phyloP scores from a whole-genome alignment of 345 rosid species.

The Eucalyptus shirleyi region DNA sequence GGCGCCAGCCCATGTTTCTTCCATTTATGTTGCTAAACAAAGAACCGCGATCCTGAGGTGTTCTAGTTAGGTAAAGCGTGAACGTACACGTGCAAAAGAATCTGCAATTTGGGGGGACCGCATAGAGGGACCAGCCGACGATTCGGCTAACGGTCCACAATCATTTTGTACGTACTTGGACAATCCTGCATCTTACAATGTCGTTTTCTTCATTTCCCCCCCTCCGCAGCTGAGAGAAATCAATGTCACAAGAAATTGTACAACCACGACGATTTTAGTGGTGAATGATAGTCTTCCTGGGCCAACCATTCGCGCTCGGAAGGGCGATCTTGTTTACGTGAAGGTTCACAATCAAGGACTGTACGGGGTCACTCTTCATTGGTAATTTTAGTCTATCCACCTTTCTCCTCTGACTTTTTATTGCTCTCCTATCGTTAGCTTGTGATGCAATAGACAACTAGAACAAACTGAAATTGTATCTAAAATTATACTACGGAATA shows the following conservation, averaged over 20 bases:
- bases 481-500: not conserved
- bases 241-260: not conserved
- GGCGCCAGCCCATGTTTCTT: too few relatives aligned
- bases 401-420: not conserved
- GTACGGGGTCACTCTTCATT: not conserved
- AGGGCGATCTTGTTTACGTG: not conserved
- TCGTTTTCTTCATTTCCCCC: not conserved
- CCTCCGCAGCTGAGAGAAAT: not conserved
- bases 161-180: not conserved
- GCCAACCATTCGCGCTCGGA: not conserved
- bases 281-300: not conserved
- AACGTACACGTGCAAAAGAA: not conserved
- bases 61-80: not conserved
- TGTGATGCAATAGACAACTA: not conserved
- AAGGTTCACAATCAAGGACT: not conserved
- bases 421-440: not conserved
- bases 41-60: not conserved
- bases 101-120: not conserved
- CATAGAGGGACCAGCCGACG: not conserved
- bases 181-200: not conserved
- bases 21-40: too few relatives aligned
- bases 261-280: not conserved
- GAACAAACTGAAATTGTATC: not conserved
- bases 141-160: not conserved
- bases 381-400: not conserved